These are phyloP conservation scores for Peronospora destructor DNA, from an alignment of 352 stramenopile genomes.

Conservation along the genomic window DNA sequence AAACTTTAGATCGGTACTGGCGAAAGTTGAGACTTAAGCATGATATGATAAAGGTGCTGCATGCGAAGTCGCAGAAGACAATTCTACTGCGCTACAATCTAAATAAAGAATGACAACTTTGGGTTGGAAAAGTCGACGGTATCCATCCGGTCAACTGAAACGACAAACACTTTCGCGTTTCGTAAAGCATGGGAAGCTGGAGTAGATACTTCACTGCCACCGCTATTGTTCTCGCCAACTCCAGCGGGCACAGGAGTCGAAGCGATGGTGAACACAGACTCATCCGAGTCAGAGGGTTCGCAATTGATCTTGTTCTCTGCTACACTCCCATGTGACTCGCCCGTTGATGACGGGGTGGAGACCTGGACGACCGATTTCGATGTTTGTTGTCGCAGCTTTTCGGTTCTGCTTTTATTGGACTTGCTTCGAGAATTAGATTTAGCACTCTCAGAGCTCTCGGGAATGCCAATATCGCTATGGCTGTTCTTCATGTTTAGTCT, in stretches of 20 bases:
- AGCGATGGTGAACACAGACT: slow-evolving; percentile 19
- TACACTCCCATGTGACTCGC: slow-evolving; percentile 9
- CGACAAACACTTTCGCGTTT: slow-evolving; percentile 27
- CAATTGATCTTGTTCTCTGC: slow-evolving; percentile 7
- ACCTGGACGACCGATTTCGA: slow-evolving; percentile 18
- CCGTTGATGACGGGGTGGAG: slow-evolving; percentile 11
- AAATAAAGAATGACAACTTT: slow-evolving; percentile 40
- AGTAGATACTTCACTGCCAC: neutral
- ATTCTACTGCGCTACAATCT: slow-evolving; percentile 10
- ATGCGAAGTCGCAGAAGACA: neutral
- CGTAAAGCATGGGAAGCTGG: neutral
- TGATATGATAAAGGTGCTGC: slow-evolving; percentile 9
- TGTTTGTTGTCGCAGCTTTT: slow-evolving; percentile 9
- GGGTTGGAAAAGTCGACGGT: slow-evolving; percentile 39
- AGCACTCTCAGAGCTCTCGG: slow-evolving; percentile 9
- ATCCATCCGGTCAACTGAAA: slow-evolving; percentile 39
- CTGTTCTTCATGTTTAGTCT: slow-evolving; percentile 24
- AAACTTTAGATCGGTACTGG: neutral
- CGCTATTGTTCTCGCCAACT: slow-evolving; percentile 8
- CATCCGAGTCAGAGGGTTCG: slow-evolving; percentile 18
- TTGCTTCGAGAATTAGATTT: slow-evolving; percentile 12
- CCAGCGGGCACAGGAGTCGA: slow-evolving; percentile 9
- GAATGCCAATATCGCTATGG: slow-evolving; percentile 13
- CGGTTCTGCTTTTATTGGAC: slow-evolving; percentile 3
- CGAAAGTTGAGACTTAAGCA: neutral